Evolutionary conservation across 768 basidiomycete species (phyloP).

Genomic region (Termitomyces sp.): DNA sequence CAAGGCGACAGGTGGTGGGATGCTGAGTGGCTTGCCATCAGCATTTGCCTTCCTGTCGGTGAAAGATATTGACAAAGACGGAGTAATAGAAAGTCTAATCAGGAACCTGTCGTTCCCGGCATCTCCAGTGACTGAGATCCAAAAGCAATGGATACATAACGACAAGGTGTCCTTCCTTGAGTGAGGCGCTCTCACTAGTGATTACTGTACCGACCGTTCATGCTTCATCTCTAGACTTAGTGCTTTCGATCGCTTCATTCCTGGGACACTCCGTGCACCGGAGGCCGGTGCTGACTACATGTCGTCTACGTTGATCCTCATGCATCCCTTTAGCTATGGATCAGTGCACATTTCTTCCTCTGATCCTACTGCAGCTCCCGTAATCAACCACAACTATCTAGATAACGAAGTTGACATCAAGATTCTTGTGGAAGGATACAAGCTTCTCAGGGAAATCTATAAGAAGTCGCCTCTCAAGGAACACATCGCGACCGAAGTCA

Average conservation of each 20-base stretch:
- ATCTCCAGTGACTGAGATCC: not conserved
- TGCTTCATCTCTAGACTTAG: not conserved
- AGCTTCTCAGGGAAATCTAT: constrained; percentile 13
- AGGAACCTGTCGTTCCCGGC: not conserved
- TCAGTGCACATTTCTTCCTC: constrained; percentile 25
- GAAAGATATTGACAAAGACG: not conserved
- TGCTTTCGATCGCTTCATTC: not conserved
- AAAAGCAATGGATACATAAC: not conserved
- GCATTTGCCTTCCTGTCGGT: not conserved
- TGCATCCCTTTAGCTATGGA: constrained; percentile 39
- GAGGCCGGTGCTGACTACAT: constrained; percentile 19
- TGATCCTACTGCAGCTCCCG: constrained; percentile 14
- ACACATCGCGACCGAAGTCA: not conserved
- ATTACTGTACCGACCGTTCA: not conserved
- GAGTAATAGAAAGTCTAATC: not conserved
- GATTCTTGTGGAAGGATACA: constrained; percentile 19
- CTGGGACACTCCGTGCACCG: not conserved
- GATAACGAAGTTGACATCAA: constrained; percentile 19
- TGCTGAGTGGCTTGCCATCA: not conserved
- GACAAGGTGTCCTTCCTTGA: constrained; percentile 1
- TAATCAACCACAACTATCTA: constrained; percentile 16
- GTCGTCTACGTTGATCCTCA: constrained; percentile 18
- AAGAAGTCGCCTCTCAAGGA: not conserved
- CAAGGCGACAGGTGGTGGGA: not conserved
- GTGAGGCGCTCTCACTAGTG: not conserved